A percentile compares a stretch with the other conserved stretches of the same genome.
These are phyloP conservation scores for Lachnellula cervina DNA, from an alignment of 2,329 filamentous ascomycete species.

Conservation along the genomic window DNA sequence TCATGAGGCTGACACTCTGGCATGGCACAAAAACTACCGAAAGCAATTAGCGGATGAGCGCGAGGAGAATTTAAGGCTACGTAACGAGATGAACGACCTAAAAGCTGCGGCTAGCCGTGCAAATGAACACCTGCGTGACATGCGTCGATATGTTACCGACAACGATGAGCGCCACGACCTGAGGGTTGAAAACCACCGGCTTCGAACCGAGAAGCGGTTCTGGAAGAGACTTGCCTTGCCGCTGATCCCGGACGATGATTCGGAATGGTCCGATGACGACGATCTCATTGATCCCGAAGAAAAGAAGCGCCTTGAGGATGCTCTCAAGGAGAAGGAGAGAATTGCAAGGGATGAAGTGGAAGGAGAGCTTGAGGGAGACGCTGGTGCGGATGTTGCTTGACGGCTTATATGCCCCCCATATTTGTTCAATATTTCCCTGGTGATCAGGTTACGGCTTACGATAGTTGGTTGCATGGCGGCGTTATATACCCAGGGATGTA, in stretches of 20 bases:
- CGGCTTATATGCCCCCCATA: background rate
- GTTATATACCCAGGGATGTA: background rate
- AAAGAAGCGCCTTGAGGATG: constrained; percentile 43
- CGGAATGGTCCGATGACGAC: constrained; percentile 57
- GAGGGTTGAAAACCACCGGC: constrained; percentile 47
- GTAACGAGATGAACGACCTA: constrained; percentile 64
- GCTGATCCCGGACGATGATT: constrained; percentile 53
- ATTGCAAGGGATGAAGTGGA: constrained; percentile 16
- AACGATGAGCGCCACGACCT: constrained; percentile 50
- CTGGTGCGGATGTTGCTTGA: background rate
- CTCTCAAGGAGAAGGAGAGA: constrained; percentile 23
- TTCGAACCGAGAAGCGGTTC: constrained; percentile 56
- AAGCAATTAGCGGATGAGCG: constrained; percentile 60
- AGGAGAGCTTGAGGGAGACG: constrained; percentile 13
- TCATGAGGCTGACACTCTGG: constrained; percentile 55
- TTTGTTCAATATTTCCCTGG: background rate
- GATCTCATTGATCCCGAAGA: constrained; percentile 58
- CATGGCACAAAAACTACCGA: constrained; percentile 64
- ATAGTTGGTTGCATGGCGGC: background rate
- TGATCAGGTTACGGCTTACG: background rate
- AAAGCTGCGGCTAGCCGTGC: constrained; percentile 54
- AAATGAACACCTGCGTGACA: constrained; percentile 53
- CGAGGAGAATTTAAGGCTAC: constrained; percentile 57
- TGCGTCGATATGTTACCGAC: constrained; percentile 53
- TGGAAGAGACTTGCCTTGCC: constrained; percentile 65